phyloP scores from a whole-genome alignment of 2,329 filamentous ascomycete genomes.

The Verticillium dahliae region DNA sequence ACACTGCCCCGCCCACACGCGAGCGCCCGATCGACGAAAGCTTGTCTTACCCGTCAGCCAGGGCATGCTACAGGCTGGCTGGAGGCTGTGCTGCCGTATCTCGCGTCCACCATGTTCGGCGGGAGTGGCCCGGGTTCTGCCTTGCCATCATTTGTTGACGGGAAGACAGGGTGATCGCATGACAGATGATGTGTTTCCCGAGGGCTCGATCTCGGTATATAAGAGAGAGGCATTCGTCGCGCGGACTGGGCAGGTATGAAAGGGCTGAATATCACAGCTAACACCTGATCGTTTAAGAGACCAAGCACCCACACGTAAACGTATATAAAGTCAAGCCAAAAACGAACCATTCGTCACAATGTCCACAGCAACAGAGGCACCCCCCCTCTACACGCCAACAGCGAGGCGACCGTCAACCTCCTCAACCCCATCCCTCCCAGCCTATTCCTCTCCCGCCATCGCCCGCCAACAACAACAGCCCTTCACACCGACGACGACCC shows the following conservation, averaged over 20 bases:
- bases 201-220: too few relatives aligned
- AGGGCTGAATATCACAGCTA: too few relatives aligned
- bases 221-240: too few relatives aligned
- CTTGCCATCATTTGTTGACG: neutral
- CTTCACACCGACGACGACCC: conserved; percentile 35
- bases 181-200: neutral
- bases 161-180: neutral
- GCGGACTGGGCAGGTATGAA: too few relatives aligned
- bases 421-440: conserved; percentile 17
- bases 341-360: neutral
- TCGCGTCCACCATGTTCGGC: neutral
- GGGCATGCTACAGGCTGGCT: neutral
- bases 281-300: too few relatives aligned
- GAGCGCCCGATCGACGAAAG: neutral
- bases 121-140: neutral
- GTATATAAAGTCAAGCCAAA: too few relatives aligned
- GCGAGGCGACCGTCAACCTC: conserved; percentile 6
- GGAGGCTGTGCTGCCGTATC: neutral
- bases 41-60: neutral
- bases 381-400: neutral
- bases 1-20: neutral
- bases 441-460: conserved; percentile 15
- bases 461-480: conserved; percentile 5
- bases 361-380: neutral
- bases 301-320: neutral